Base-by-base conservation (phyloP, 1,284 basidiomycete species). In the Sanghuangporus weigelae region DNA sequence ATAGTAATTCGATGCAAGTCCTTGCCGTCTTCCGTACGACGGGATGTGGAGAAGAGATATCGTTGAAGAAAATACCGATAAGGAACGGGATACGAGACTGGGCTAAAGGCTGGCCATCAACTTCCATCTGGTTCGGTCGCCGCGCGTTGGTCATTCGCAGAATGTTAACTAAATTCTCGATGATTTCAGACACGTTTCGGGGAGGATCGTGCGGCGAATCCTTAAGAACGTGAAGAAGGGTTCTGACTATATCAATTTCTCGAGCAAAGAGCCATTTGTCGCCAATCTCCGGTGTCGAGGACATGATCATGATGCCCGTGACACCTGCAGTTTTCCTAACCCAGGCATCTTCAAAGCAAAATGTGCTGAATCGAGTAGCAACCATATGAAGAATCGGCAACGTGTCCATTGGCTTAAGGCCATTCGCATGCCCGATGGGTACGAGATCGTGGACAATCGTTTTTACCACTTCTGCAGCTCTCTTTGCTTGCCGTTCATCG, bases 131-230 rank as follows among this genome's bases (percentile, higher is more conserved):
- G 57, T 77, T 73, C 61, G 83, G 79, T 23, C 79, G 70, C 57
- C 81, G 78, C 12, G 77, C 77, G 68, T 89, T 88, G 73, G 90
- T 89, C 49, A 89, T 85, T 7, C 83, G 83, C 60, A 99, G 79
- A 58, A 98, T 86, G 61, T 84, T 82, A 63, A 87, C 84, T 60
- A 99, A 80, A 38, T 95, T 89, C 60, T 92, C 87, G 31, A 89
- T 80, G 44, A 98, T 91, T 58, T 90, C 85, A 44, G 89, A 85
- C 40, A 95, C 85, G 69, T 96, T 89, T 23, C 85, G 84, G 0
- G 95, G 93, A 49, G 95, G 84, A 68, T 99, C 96, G 68, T 86
- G 85, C 0, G 97, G 96, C 73, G 98, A 92, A 73, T 99, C 96
- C 73, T 99, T 98, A 57, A 99, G 81, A 67, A 96, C 92, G 72